phyloP scores from a whole-genome alignment of 352 stramenopile species.

The Phytopythium vexans region DNA sequence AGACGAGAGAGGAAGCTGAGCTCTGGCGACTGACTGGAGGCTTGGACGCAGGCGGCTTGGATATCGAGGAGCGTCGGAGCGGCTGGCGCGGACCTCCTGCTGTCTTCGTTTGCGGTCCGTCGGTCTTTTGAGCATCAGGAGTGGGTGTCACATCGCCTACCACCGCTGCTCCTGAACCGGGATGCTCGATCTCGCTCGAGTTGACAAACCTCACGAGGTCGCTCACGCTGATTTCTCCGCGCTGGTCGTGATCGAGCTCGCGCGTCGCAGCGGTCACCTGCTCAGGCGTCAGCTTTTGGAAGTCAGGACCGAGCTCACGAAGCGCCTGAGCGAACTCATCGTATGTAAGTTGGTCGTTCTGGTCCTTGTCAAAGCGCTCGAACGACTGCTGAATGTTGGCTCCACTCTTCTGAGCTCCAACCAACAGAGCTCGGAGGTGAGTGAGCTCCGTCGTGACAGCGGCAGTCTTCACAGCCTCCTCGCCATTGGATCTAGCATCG shows the following conservation, averaged over 20 bases:
- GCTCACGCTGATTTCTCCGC: constrained; percentile 26
- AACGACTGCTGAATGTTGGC: constrained; percentile 57
- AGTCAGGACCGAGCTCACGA: constrained; percentile 34
- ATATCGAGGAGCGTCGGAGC: background rate
- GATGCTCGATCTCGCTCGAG: background rate
- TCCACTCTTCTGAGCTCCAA: constrained; percentile 35
- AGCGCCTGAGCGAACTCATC: constrained; percentile 49
- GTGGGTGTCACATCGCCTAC: background rate
- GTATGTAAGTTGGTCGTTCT: constrained; percentile 48
- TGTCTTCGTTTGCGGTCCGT: background rate
- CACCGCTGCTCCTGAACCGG: background rate
- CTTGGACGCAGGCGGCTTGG: background rate
- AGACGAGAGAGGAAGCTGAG: no score
- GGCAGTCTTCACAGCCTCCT: background rate
- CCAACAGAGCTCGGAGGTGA: constrained; percentile 46
- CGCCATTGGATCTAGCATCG: no score
- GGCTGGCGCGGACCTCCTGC: background rate
- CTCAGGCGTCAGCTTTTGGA: constrained; percentile 27
- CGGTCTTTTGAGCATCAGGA: background rate
- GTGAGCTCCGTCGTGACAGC: constrained; percentile 11
- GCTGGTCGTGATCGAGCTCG: constrained; percentile 28
- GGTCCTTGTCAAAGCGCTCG: constrained; percentile 76
- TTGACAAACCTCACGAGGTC: constrained; percentile 38
- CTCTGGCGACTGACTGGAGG: no score
- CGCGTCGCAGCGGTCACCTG: constrained; percentile 30